Conservation (phyloP, 2,329 filamentous ascomycete genomes). For the Penicillium glabrum region DNA sequence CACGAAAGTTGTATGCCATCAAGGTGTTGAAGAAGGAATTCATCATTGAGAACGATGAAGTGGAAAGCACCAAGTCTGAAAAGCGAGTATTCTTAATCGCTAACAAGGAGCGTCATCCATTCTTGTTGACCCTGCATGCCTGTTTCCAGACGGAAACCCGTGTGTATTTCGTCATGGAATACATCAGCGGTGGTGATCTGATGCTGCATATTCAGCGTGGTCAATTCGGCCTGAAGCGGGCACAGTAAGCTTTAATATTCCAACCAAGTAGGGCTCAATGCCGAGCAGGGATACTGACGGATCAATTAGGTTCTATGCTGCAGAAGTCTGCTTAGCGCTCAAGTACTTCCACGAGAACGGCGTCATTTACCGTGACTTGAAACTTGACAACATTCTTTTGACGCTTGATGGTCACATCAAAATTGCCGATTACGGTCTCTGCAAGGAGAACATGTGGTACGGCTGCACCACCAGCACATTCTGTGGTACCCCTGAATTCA, state of each 20-base stretch:
- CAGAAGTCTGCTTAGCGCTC: constrained; percentile 91
- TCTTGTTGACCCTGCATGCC: constrained; percentile 90
- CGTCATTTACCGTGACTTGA: constrained; percentile 87
- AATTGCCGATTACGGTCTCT: constrained; percentile 96
- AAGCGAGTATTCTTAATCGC: constrained; percentile 97
- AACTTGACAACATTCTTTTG: constrained; percentile 85
- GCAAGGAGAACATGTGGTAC: constrained; percentile 99
- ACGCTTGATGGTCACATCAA: constrained; percentile 97
- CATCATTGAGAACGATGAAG: constrained; percentile 99
- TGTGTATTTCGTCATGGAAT: constrained; percentile 99
- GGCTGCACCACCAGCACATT: constrained; percentile 96
- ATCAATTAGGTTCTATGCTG: constrained; percentile 78
- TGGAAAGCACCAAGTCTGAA: constrained; percentile 95
- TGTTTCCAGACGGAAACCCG: constrained; percentile 99
- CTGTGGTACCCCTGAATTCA: constrained; percentile 99
- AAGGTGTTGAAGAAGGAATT: constrained; percentile 99
- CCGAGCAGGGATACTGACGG: not conserved
- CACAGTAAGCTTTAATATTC: constrained; percentile 66
- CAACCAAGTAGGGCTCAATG: not conserved
- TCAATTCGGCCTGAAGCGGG: constrained; percentile 91
- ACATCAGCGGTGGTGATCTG: constrained; percentile 95
- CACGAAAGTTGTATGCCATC: constrained; percentile 92
- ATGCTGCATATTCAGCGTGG: constrained; percentile 99
- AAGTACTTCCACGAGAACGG: constrained; percentile 99
- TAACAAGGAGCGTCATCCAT: constrained; percentile 95